Conservation (phyloP, 441 rosid genomes). For the Syzygium malaccense region DNA sequence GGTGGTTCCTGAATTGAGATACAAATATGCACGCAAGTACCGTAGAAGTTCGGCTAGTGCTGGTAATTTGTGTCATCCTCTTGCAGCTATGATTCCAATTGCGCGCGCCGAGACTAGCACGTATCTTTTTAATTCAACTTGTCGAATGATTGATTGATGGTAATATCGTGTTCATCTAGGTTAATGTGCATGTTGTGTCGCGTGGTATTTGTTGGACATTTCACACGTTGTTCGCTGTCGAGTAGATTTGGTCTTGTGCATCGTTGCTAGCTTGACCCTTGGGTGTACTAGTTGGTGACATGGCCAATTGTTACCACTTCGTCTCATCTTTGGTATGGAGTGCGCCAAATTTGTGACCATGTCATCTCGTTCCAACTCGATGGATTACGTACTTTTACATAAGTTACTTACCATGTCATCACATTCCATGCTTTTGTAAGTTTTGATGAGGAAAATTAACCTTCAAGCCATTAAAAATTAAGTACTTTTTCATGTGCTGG, state of each 20-base stretch:
- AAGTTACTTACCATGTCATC: background rate
- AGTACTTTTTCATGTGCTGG: background rate
- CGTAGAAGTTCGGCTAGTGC: background rate
- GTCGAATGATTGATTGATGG: background rate
- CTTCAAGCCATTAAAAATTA: background rate
- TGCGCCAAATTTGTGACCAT: background rate
- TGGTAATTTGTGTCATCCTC: background rate
- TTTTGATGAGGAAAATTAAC: background rate
- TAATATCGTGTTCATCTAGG: fast-evolving
- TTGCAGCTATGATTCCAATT: background rate
- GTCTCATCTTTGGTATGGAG: background rate
- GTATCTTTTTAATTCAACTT: background rate
- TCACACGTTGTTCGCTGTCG: background rate
- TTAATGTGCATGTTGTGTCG: background rate
- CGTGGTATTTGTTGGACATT: fast-evolving
- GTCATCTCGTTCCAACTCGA: background rate
- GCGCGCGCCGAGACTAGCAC: background rate
- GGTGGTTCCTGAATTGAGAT: background rate
- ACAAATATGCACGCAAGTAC: background rate
- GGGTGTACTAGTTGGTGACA: background rate
- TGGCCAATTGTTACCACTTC: background rate
- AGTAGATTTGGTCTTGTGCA: background rate
- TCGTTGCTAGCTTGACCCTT: background rate
- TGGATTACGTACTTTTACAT: background rate
- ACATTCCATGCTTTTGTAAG: background rate